Conservation (phyloP, 2,329 filamentous ascomycete genomes). For the Fusarium algeriense region DNA sequence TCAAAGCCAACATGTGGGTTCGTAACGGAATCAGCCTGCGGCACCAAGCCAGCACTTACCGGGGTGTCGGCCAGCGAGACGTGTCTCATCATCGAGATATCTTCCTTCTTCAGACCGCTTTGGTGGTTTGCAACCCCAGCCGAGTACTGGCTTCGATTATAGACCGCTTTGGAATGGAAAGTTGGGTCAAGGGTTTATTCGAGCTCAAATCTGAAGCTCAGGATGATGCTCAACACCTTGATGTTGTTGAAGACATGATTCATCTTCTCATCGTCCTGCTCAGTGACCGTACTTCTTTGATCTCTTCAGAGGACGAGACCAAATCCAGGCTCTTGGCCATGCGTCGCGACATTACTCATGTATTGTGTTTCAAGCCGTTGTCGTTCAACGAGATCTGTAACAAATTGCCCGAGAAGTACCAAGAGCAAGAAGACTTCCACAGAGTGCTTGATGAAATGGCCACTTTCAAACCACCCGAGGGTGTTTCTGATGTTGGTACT, state of each 20-base stretch:
- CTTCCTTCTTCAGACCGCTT: conserved; percentile 89
- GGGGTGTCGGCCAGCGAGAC: conserved; percentile 88
- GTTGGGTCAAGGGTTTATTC: conserved; percentile 89
- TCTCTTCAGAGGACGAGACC: conserved; percentile 74
- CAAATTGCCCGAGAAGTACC: conserved; percentile 88
- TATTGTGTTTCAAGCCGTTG: conserved; percentile 94
- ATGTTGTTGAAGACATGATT: conserved; percentile 95
- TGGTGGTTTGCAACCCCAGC: conserved; percentile 86
- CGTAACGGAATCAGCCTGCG: conserved; percentile 95
- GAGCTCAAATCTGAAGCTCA: conserved; percentile 77
- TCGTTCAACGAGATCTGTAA: conserved; percentile 92
- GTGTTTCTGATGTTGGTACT: conserved; percentile 89
- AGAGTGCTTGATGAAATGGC: conserved; percentile 88
- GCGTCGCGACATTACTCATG: conserved; percentile 90
- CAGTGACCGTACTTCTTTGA: conserved; percentile 86
- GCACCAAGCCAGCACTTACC: conserved; percentile 94
- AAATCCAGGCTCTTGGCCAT: conserved; percentile 77
- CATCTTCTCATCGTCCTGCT: conserved; percentile 92
- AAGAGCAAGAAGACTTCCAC: conserved; percentile 90
- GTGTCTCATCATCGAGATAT: conserved; percentile 95
- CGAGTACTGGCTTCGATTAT: conserved; percentile 89
- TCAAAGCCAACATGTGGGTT: conserved; percentile 99
- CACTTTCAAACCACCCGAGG: conserved; percentile 89
- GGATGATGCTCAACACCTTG: conserved; percentile 88
- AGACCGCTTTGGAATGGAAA: conserved; percentile 88